Conservation (phyloP, 495 filamentous ascomycete genomes). For the Daldinia grandis region DNA sequence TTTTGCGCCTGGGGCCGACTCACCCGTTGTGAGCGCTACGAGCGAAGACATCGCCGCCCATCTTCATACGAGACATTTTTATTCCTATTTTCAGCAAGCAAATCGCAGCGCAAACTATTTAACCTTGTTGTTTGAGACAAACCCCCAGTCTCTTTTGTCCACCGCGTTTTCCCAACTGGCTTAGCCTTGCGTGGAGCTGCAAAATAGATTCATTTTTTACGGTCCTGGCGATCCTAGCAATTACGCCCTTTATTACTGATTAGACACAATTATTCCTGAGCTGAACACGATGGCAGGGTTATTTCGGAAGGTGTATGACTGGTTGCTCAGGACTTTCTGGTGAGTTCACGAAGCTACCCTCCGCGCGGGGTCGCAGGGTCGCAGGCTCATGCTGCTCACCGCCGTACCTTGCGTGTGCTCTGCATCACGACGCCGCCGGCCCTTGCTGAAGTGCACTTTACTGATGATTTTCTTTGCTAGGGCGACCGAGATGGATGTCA, state of each 20-base stretch:
- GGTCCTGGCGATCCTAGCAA: slow-evolving; percentile 18
- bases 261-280: slow-evolving; percentile 20
- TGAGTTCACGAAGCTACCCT: slow-evolving; percentile 62
- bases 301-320: slow-evolving; percentile 96
- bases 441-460: slow-evolving; percentile 25
- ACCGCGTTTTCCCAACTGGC: slow-evolving; percentile 42
- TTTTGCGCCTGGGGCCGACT: slow-evolving; percentile 43
- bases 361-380: slow-evolving; percentile 30
- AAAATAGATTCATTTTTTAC: slow-evolving; percentile 31
- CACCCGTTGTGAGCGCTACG: slow-evolving; percentile 46
- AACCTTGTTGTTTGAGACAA: slow-evolving; percentile 46
- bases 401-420: slow-evolving; percentile 41
- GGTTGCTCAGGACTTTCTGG: slow-evolving; percentile 97
- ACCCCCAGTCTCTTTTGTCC: slow-evolving; percentile 35
- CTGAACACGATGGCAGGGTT: slow-evolving; percentile 75
- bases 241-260: slow-evolving; percentile 18
- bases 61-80: slow-evolving; percentile 59
- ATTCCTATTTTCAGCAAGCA: slow-evolving; percentile 51
- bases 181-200: slow-evolving; percentile 41
- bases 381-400: slow-evolving; percentile 27
- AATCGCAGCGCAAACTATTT: slow-evolving; percentile 51
- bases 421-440: slow-evolving; percentile 32
- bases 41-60: slow-evolving; percentile 43
- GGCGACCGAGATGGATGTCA: slow-evolving; percentile 99
- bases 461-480: slow-evolving; percentile 58